A percentile compares a stretch with the other conserved stretches of the same genome.
Conservation (phyloP, 495 filamentous ascomycete genomes). For the Neurospora sp. region DNA sequence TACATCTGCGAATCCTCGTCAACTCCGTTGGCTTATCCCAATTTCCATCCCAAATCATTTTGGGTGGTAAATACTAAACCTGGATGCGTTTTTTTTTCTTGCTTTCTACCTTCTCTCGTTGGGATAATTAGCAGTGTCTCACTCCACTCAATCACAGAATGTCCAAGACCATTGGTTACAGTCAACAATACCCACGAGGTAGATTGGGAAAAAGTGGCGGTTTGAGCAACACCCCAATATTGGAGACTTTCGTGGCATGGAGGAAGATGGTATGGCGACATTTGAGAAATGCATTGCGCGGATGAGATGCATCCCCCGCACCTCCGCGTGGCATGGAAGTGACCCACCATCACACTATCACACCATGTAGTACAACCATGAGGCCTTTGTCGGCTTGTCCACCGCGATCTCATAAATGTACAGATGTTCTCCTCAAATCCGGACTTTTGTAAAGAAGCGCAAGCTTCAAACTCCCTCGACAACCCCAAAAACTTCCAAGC, state of each 20-base stretch:
- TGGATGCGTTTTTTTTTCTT: background rate
- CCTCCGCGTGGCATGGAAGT: background rate
- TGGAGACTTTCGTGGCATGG: background rate
- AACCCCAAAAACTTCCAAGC: background rate
- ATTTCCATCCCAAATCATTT: background rate
- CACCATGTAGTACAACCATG: background rate
- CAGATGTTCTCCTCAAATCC: background rate
- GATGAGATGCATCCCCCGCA: background rate
- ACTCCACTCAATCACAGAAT: background rate
- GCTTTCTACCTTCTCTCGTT: background rate
- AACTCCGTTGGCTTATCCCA: background rate
- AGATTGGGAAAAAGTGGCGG: background rate
- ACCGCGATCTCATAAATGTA: background rate
- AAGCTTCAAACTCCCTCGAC: background rate
- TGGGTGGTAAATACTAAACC: background rate
- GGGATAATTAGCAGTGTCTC: background rate
- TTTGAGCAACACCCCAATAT: background rate
- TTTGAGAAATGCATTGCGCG: background rate
- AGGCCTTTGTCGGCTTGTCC: background rate
- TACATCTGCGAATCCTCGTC: background rate
- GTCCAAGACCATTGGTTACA: background rate
- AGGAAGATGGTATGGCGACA: background rate
- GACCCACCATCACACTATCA: background rate
- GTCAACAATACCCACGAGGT: background rate
- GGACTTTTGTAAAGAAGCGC: background rate